Base-by-base conservation (phyloP, 1,284 basidiomycete species). In the Sanghuangporus baumii region DNA sequence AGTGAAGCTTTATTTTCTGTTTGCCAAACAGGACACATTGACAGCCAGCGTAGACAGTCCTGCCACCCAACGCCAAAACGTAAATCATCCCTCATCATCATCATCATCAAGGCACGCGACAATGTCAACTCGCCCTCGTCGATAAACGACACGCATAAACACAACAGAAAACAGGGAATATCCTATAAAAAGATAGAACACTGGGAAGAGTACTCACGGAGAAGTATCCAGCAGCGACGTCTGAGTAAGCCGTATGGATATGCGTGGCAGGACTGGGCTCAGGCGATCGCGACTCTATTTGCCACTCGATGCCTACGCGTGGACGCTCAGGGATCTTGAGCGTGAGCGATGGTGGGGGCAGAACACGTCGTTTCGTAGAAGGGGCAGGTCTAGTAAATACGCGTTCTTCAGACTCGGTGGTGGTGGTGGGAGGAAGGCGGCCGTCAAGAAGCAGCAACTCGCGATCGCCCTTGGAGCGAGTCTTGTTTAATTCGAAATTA, bases 171-270 rank as follows among this genome's bases (percentile, higher is more conserved):
- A 23, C 23, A 23, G 23, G 23, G 37, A 47, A 51, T 16, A 40
- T 3, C 14, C 14, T 11, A 51, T 16, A 54, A 36, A 52, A 52
- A 31, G 23, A 31, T 54, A 54, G 31, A 54, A n/a, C 31, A n/a
- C 16, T 3, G 51, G 20, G 16, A 12, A 36, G 1, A 16, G 51
- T 2, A 60, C 59, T 54, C 52, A 60, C 59, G 48, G 59, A 60
- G 48, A 60, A 60, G 48, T 60, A 60, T 18, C 59, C 59, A 23
- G 59, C 52, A 18, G 40, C 52, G 26, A 55, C 51, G 23, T 51
- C 59, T 31, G 52, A 31, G 52, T 54, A 38, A 43, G 54, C 59
- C 16, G 59, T 41, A 14, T 41, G 55, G n/a, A 47, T 57, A 47
- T 43, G 55, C 18, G 55, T 57, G 55, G 55, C 55, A 57, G 55